A percentile compares a stretch with the other conserved stretches of the same genome.
Conservation (phyloP, 257 asterid species). For the Ocimum tenuiflorum region DNA sequence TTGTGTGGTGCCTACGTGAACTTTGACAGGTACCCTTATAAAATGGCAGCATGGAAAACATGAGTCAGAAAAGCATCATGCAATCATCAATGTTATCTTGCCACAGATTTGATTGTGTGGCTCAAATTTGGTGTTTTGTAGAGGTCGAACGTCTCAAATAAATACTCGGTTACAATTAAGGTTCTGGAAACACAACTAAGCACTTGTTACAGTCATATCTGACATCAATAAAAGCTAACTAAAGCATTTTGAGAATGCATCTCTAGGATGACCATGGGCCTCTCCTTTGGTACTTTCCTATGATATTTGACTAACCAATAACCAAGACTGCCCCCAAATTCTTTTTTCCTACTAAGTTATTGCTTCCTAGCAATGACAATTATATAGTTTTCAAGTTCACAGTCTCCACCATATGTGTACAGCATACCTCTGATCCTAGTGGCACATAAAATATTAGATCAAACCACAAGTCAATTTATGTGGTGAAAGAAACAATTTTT, state of each 20-base stretch:
- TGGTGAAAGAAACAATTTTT: conserved; percentile 7
- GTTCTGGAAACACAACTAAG: not conserved
- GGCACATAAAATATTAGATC: not conserved
- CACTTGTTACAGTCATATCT: not conserved
- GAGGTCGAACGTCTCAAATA: too few relatives aligned
- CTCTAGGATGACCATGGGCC: not conserved
- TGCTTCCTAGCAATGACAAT: not conserved
- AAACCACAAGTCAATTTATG: not conserved
- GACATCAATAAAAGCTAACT: not conserved
- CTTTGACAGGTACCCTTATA: not conserved
- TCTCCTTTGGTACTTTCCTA: not conserved
- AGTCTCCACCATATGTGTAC: not conserved
- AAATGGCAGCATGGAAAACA: too few relatives aligned
- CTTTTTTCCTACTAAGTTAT: not conserved
- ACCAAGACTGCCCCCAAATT: not conserved
- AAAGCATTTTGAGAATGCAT: not conserved
- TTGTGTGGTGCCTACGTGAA: not conserved
- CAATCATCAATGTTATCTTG: too few relatives aligned
- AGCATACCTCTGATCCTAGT: not conserved
- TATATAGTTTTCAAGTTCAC: not conserved
- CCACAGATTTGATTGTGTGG: not conserved
- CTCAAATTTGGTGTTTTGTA: not conserved
- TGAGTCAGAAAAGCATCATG: too few relatives aligned
- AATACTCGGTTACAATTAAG: not conserved
- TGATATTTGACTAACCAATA: not conserved